phyloP scores from a whole-genome alignment of 1,139 yeast species.

The Yamadazyma diddensiae region DNA sequence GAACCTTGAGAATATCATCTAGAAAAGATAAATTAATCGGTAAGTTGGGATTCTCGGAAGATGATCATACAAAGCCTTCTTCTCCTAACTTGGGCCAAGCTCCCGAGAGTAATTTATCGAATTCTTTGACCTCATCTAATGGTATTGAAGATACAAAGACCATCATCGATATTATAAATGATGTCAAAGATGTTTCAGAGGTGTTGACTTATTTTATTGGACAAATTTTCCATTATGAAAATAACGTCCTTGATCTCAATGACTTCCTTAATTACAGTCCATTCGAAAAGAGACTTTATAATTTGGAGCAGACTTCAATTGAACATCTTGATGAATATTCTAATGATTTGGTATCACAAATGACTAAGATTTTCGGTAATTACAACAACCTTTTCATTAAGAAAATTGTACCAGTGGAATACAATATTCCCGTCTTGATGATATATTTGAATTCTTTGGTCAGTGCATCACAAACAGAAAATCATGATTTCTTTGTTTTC shows the following conservation, averaged over 20 bases:
- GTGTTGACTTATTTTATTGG: conserved; percentile 66
- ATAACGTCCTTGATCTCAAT: conserved; percentile 46
- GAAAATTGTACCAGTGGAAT: conserved; percentile 35
- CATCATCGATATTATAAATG: conserved; percentile 41
- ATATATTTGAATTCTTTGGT: conserved; percentile 40
- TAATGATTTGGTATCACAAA: conserved; percentile 47
- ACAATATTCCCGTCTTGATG: conserved; percentile 35
- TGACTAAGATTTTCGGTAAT: conserved; percentile 55
- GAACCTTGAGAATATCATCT: conserved; percentile 31
- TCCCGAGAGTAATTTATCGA: conserved; percentile 5
- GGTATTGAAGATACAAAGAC: conserved; percentile 39
- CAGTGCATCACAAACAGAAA: conserved; percentile 44
- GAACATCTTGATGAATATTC: conserved; percentile 38
- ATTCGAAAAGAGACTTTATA: conserved; percentile 29
- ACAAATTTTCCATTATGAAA: conserved; percentile 63
- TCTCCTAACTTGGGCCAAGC: conserved; percentile 6
- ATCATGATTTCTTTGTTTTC: conserved; percentile 63
- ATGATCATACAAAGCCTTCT: conserved; percentile 6
- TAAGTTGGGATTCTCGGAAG: conserved; percentile 15
- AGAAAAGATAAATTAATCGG: conserved; percentile 24
- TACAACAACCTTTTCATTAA: conserved; percentile 36
- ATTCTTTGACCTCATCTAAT: conserved; percentile 10
- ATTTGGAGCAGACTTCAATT: conserved; percentile 21
- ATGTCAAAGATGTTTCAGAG: conserved; percentile 31
- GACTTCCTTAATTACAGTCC: conserved; percentile 46